Evolutionary conservation across 2,329 filamentous ascomycete species (phyloP), one percentile per base, ranked within the genome.

Genomic region (Talaromyces sp.): DNA sequence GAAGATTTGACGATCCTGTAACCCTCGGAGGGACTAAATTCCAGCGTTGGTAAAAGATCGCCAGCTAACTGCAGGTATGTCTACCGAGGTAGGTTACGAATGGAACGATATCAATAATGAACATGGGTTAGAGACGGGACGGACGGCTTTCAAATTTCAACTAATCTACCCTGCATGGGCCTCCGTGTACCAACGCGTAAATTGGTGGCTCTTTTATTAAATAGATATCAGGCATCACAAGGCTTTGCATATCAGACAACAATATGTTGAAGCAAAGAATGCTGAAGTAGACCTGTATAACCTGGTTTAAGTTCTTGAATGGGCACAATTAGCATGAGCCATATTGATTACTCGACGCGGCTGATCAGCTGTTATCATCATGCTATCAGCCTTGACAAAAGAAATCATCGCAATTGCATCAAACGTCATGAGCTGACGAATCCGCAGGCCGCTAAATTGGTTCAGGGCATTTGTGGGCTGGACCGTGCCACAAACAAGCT

Each of bases 381-480:
- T 37, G 10, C 22, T 37, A 31, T 16, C 52, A 56, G 52, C 52
- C 33, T 56, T 56, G 31, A n/a, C 16, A 4, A 39, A 35, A 54
- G 31, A 5, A 10, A 54, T 54, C 24, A 22, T 39, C 11, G 52
- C n/a, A 39, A 54, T 14, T 39, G n/a, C 11, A 52, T 47, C 13
- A 33, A 39, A 52, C 59, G 59, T 61, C 59, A 61, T 61, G 24
- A n/a, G 45, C 45, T 52, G 45, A 61, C 59, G 45, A 61, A 50
- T 61, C 47, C 35, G 14, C 9, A n/a, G 45, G 45, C 33, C 19
- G 35, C 59, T 50, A 61, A n/a, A 31, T 39, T 16, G n/a, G 41
- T 52, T 41, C 45, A 41, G 47, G 45, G n/a, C 59, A n/a, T 41
- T 61, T 27, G 33, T 43, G 45, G 45, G 22, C 41, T 39, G 33